Percentiles rank a stretch among this genome's conserved stretches.
These are phyloP conservation scores for Canariomyces notabilis DNA, from an alignment of 2,329 filamentous ascomycete species.

Conservation along the genomic window DNA sequence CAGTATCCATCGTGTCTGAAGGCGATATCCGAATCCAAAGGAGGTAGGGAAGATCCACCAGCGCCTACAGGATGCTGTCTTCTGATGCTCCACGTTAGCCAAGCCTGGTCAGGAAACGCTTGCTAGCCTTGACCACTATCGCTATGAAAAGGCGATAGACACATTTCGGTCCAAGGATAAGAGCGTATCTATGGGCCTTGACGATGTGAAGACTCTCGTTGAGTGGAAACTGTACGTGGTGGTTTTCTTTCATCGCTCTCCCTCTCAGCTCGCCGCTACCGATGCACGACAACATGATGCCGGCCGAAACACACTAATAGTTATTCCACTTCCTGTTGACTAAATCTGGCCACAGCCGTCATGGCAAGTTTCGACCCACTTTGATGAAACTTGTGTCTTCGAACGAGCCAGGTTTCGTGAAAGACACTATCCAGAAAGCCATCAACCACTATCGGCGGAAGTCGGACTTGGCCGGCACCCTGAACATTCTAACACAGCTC, in stretches of 20 bases:
- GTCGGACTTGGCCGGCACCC: constrained; percentile 35
- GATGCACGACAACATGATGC: constrained; percentile 2
- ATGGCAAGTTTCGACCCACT: constrained; percentile 58
- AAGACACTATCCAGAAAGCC: constrained; percentile 48
- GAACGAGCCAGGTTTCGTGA: constrained; percentile 53
- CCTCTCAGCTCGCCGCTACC: constrained; percentile 6
- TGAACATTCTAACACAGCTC: constrained; percentile 55
- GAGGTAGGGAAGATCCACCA: constrained; percentile 32
- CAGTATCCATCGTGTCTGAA: constrained; percentile 28
- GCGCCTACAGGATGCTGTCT: background rate
- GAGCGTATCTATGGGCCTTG: constrained; percentile 43
- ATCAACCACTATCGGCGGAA: constrained; percentile 41
- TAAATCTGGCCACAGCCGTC: constrained; percentile 56
- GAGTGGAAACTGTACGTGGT: constrained; percentile 67
- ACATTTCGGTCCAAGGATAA: constrained; percentile 36
- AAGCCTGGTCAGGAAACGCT: constrained; percentile 49
- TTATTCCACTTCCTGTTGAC: constrained; percentile 7
- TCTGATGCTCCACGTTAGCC: constrained; percentile 29
- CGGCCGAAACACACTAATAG: too few species aligned
- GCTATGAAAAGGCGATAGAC: constrained; percentile 50
- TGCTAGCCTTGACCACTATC: constrained; percentile 53
- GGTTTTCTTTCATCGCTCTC: constrained; percentile 1
- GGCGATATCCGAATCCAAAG: constrained; percentile 41
- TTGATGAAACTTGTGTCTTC: constrained; percentile 57
- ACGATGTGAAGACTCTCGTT: constrained; percentile 56